Evolutionary conservation across 495 filamentous ascomycete species (phyloP).

Genomic region (Lichina pygmaea): DNA sequence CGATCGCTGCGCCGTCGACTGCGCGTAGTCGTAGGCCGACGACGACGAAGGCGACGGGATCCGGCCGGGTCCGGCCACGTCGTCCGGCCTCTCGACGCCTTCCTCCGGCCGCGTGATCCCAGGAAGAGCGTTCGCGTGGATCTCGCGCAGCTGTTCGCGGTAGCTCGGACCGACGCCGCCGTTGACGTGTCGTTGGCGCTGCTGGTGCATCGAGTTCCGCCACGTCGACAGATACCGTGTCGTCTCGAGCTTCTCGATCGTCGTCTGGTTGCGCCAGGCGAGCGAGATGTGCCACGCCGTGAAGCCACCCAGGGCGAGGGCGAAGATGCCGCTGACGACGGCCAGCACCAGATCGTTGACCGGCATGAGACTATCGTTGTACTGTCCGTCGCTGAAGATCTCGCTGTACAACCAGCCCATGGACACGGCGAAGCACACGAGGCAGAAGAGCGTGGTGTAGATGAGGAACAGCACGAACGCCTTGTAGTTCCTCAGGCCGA

Average conservation of each 20-base stretch:
- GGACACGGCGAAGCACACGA: constrained; percentile 47
- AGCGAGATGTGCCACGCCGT: constrained; percentile 81
- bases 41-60: constrained; percentile 6
- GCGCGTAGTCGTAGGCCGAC: constrained; percentile 5
- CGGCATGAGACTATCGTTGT: constrained; percentile 45
- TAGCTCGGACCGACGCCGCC: constrained; percentile 19
- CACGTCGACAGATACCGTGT: constrained; percentile 71
- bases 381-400: constrained; percentile 34
- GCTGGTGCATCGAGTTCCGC: constrained; percentile 31
- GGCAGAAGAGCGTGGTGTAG: constrained; percentile 70
- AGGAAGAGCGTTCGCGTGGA: constrained; percentile 61
- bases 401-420: constrained; percentile 58
- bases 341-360: constrained; percentile 75
- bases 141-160: constrained; percentile 49
- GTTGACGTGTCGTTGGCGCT: constrained; percentile 5
- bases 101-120: constrained; percentile 57
- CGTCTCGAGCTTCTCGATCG: constrained; percentile 86
- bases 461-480: constrained; percentile 81
- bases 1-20: constrained; percentile 19
- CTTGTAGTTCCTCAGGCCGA: constrained; percentile 87
- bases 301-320: constrained; percentile 67
- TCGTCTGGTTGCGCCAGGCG: constrained; percentile 53
- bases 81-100: constrained; percentile 27
- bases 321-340: constrained; percentile 73
- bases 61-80: neutral